These are phyloP conservation scores for Mariannaea sp. DNA, from an alignment of 2,329 filamentous ascomycete species.

Conservation along the genomic window DNA sequence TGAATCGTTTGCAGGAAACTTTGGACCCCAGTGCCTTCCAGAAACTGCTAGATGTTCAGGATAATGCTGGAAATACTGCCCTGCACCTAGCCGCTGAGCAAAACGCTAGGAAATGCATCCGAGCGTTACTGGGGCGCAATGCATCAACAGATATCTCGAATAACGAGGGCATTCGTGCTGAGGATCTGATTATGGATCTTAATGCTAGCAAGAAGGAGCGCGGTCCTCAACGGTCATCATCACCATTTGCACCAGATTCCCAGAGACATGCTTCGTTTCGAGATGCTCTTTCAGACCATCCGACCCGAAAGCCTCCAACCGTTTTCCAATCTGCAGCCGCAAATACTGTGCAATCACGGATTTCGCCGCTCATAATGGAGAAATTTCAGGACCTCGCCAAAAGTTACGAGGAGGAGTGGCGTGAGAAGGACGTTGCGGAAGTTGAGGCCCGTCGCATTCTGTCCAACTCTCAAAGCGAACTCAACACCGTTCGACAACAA, in stretches of 20 bases:
- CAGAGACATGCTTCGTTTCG: conserved; percentile 60
- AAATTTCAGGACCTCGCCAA: conserved; percentile 73
- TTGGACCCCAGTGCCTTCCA: conserved; percentile 78
- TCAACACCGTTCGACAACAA: conserved; percentile 63
- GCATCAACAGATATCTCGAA: conserved; percentile 85
- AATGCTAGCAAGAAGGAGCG: conserved; percentile 73
- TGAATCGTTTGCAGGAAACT: conserved; percentile 83
- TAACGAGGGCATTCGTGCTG: conserved; percentile 78
- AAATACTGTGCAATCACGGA: conserved; percentile 70
- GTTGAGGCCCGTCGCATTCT: conserved; percentile 70
- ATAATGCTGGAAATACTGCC: conserved; percentile 88
- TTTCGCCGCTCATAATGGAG: conserved; percentile 70
- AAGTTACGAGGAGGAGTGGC: conserved; percentile 75
- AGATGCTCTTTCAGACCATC: conserved; percentile 52
- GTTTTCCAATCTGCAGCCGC: conserved; percentile 67
- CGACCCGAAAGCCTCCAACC: conserved; percentile 47
- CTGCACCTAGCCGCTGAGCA: conserved; percentile 75
- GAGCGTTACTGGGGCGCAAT: conserved; percentile 77
- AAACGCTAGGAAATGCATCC: conserved; percentile 87
- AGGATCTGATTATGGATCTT: conserved; percentile 77
- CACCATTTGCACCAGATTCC: conserved; percentile 66
- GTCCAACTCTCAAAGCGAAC: conserved; percentile 69
- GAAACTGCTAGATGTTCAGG: conserved; percentile 78
- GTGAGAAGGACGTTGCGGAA: conserved; percentile 73
- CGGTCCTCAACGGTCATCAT: conserved; percentile 76